Base-by-base conservation (phyloP, 306 rosid species). In the Phaseolus lunatus region DNA sequence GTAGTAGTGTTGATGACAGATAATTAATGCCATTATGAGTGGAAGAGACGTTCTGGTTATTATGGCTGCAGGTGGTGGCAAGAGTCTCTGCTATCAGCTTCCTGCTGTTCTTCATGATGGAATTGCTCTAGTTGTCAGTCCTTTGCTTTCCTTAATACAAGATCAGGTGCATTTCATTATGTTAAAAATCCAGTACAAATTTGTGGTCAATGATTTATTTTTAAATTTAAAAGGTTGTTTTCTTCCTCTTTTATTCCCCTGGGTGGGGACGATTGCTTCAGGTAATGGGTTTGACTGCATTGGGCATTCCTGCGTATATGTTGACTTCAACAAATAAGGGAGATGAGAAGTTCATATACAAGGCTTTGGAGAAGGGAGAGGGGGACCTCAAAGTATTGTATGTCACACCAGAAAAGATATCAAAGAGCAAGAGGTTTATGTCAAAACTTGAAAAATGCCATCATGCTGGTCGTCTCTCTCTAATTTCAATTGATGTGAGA, bases 21-120 rank as follows among this genome's bases (percentile, higher is more conserved):
- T 94, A 75, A 87, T 92, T 73, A 94, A 94, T 86, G 94, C 98
- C 67, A 77, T 91, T 83, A 77, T 94, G 98, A 90, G 93, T 77
- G 84, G 96, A 83, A 89, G 90, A 85, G 92, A 94, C 83, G 97
- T 94, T 67, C 67, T 92, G 78, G 98, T 94, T 75, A 89, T 94
- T 82, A 94, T 94, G 98, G 98, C 98, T 67, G 97, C 98, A 3
- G 98, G 98, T 81, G 96, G 98, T 85, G 98, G 98, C 84, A 94
- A 94, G 87, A 94, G 98, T 81, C 94, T 94, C 52, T 94, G 97
- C 82, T 94, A 94, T 78, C 98, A 94, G 86, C 94, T 94, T 84
- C 98, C 98, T 35, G 96, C 97, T 50, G 83, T 92, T 86, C 92
- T 94, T 80, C 88, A 83, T 56, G 87, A 83, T 80, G 98, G 98